These are phyloP conservation scores for Larix kaempferi DNA, from an alignment of 75 land plant genomes.

Conservation along the genomic window DNA sequence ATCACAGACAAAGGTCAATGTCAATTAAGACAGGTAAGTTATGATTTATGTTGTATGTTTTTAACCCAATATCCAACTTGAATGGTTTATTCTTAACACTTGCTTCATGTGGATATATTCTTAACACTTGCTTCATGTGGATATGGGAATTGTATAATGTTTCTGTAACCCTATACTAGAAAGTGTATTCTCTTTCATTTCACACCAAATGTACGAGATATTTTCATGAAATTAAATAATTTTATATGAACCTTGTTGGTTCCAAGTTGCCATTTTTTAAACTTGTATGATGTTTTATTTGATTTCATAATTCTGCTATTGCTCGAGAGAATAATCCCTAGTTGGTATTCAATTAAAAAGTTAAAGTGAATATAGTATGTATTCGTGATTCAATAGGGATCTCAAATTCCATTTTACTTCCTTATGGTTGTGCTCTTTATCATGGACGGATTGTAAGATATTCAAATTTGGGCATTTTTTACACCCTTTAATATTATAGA, in stretches of 20 bases:
- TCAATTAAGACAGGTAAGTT: slow-evolving; percentile 94
- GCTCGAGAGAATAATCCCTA: slow-evolving; percentile 80
- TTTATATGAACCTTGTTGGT: not conserved
- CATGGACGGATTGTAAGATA: slow-evolving; percentile 47
- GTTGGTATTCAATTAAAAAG: slow-evolving; percentile 92
- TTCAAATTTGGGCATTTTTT: not conserved
- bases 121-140: too few relatives aligned
- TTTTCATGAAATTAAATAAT: not conserved
- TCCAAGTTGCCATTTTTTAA: not conserved
- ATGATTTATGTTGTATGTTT: slow-evolving; percentile 66
- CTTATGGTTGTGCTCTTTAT: slow-evolving; percentile 77
- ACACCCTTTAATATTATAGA: not conserved
- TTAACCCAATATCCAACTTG: not conserved
- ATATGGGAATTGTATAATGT: not conserved
- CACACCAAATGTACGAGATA: not conserved
- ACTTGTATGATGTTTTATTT: not conserved
- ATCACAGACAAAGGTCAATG: slow-evolving; percentile 78
- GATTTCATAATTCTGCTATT: slow-evolving; percentile 83
- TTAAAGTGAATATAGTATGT: slow-evolving; percentile 79
- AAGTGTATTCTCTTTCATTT: not conserved
- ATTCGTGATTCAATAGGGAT: slow-evolving; percentile 94
- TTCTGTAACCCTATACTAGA: not conserved
- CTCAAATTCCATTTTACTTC: slow-evolving; percentile 85
- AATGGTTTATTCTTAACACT: too few relatives aligned
- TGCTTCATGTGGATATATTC: too few relatives aligned